Evolutionary conservation across 2,329 filamentous ascomycete species (phyloP), one percentile per base, ranked within the genome.

Genomic region (Alternaria sp.): DNA sequence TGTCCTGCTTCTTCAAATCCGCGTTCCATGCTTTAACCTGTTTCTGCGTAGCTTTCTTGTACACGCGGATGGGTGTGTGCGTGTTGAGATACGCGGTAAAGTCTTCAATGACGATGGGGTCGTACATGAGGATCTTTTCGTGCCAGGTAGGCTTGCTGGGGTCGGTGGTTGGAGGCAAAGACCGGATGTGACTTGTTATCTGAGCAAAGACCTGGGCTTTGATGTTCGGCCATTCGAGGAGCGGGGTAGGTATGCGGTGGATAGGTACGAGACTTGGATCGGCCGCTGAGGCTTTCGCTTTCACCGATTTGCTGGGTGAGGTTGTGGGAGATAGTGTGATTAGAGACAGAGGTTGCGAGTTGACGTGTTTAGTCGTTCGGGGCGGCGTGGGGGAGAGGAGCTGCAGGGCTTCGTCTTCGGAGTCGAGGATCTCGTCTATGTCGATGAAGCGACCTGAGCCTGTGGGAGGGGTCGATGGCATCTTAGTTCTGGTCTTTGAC

Each of bases 111-210:
- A 96, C 85, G 46, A 99, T 91, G 0, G 95, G 93, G 72, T 98
- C 94, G 76, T 96, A 98, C 77, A 98, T 88, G 6, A 98, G 83
- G 50, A 99, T 97, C 81, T 93, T 96, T 80, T 98, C 93, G 71
- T 96, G 86, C 92, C 94, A 98, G 3, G 88, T 93, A 3, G 84
- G 85, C 3, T 77, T 73, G 6, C 72, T 77, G 7, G 77, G 75
- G 60, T 85, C 76, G 3, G 63, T 68, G 9, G 77, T 79, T 3
- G 79, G 79, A 6, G 79, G 81, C 26, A 84, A 80, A 7, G 77
- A 74, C 40, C 80, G 83, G 36, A 89, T 78, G 3, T 83, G 81
- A 11, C 77, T 70, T 6, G 84, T 85, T 55, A 89, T 87, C 32
- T 79, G 75, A 1, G 74, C 71, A 63, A 83, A 84, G n/a, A 88